Conservation (phyloP, 768 basidiomycete genomes). For the Xerocomus brunneocitrinus region DNA sequence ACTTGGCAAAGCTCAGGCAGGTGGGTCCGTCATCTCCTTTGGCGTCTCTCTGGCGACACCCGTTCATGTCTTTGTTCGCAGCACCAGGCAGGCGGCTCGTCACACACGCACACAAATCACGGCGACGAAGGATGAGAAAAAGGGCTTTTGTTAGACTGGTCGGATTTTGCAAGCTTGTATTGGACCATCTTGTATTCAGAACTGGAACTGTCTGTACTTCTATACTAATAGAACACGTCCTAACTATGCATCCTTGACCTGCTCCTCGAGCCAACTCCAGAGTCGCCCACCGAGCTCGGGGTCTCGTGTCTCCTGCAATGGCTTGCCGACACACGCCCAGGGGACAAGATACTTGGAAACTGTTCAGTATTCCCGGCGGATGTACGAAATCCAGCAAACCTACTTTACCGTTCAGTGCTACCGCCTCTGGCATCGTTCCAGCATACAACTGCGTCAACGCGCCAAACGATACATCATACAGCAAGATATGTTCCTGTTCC, state of each 20-base stretch:
- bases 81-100: conserved; percentile 28
- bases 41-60: background rate
- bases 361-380: background rate
- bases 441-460: conserved; percentile 43
- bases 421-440: conserved; percentile 38
- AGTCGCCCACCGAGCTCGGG: conserved; percentile 32
- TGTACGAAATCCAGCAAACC: background rate
- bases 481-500: conserved; percentile 16
- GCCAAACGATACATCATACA: conserved; percentile 33
- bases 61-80: background rate
- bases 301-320: conserved; percentile 25
- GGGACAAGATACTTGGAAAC: conserved; percentile 40
- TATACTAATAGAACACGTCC: conserved; percentile 7
- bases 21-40: conserved; percentile 33
- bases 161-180: background rate
- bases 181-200: background rate
- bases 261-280: conserved; percentile 48
- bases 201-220: background rate
- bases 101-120: background rate
- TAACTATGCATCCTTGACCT: conserved; percentile 28
- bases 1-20: conserved; percentile 85
- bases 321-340: conserved; percentile 36
- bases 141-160: background rate
- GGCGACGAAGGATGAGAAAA: background rate
- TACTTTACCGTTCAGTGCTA: conserved; percentile 39